Conservation (phyloP, 1,284 basidiomycete genomes). For the Cryptococcus amylolentus region DNA sequence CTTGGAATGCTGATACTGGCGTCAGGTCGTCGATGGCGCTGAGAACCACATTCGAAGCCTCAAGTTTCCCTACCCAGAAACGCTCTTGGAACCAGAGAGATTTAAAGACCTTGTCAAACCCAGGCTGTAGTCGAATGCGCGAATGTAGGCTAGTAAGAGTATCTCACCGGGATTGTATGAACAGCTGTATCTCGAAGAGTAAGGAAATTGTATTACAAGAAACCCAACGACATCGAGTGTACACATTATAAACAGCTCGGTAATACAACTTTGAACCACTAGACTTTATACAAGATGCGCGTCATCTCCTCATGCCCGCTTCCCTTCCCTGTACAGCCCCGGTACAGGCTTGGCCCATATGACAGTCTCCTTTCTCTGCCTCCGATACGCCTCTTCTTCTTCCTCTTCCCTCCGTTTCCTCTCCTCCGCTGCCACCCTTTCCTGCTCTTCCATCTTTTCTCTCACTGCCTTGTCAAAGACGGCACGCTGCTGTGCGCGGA, state of each 20-base stretch:
- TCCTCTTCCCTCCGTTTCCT: slow-evolving; percentile 16
- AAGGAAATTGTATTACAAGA: background rate
- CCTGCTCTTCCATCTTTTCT: slow-evolving; percentile 15
- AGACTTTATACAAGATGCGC: background rate
- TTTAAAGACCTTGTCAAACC: slow-evolving; percentile 24
- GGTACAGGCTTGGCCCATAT: slow-evolving; percentile 36
- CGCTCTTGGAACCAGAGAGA: slow-evolving; percentile 42
- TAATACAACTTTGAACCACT: background rate
- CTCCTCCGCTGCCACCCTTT: slow-evolving; percentile 9
- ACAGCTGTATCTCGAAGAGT: too few relatives aligned
- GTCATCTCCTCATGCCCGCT: background rate
- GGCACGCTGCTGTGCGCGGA: slow-evolving; percentile 21
- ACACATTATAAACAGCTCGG: too few relatives aligned
- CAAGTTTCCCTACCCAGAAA: slow-evolving; percentile 42
- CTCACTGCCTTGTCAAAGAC: slow-evolving; percentile 20
- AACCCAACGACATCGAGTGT: background rate
- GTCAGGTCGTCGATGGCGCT: slow-evolving; percentile 47
- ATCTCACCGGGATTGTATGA: background rate
- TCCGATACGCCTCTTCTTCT: slow-evolving; percentile 26
- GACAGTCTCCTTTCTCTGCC: slow-evolving; percentile 28
- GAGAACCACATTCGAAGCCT: slow-evolving; percentile 37
- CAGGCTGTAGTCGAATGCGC: slow-evolving; percentile 2
- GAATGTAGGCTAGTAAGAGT: background rate
- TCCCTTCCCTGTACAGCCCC: slow-evolving; percentile 23
- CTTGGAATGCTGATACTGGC: background rate